These are phyloP conservation scores for Hemisphaericaspora subhashii DNA, from an alignment of 1,139 yeast species.

Conservation along the genomic window DNA sequence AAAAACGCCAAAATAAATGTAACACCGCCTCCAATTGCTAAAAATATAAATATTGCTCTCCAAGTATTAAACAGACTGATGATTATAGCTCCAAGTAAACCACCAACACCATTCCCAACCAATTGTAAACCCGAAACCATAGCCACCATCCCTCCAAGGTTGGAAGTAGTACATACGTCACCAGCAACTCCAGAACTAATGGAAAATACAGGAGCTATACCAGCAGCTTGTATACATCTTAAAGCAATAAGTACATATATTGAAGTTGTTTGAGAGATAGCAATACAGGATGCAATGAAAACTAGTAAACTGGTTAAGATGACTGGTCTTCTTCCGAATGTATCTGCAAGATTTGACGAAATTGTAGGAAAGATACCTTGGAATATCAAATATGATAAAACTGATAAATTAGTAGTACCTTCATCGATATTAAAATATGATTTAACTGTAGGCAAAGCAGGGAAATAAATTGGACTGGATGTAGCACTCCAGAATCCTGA, in stretches of 20 bases:
- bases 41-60: slow-evolving; percentile 40
- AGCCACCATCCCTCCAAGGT: slow-evolving; percentile 44
- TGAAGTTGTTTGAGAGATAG: slow-evolving; percentile 32
- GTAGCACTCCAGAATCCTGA: slow-evolving; percentile 43
- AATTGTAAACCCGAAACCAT: slow-evolving; percentile 35
- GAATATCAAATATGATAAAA: slow-evolving; percentile 37
- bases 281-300: slow-evolving; percentile 36
- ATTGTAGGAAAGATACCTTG: slow-evolving; percentile 41
- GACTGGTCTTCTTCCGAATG: slow-evolving; percentile 38
- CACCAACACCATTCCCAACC: slow-evolving; percentile 42
- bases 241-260: slow-evolving; percentile 38
- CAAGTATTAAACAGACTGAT: slow-evolving; percentile 30
- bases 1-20: slow-evolving; percentile 25
- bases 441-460: slow-evolving; percentile 40
- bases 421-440: slow-evolving; percentile 24
- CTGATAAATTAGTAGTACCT: slow-evolving; percentile 32
- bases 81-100: slow-evolving; percentile 39
- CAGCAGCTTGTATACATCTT: slow-evolving; percentile 42
- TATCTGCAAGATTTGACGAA: slow-evolving; percentile 36
- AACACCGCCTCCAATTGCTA: slow-evolving; percentile 38
- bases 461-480: slow-evolving; percentile 42
- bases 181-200: slow-evolving; percentile 43
- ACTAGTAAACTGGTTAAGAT: slow-evolving; percentile 27
- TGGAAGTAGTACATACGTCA: slow-evolving; percentile 36
- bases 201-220: slow-evolving; percentile 42